A percentile compares a stretch with the other conserved stretches of the same genome.
These are phyloP conservation scores for Chamaenerion angustifolium DNA, from an alignment of 345 rosid species.

Conservation along the genomic window DNA sequence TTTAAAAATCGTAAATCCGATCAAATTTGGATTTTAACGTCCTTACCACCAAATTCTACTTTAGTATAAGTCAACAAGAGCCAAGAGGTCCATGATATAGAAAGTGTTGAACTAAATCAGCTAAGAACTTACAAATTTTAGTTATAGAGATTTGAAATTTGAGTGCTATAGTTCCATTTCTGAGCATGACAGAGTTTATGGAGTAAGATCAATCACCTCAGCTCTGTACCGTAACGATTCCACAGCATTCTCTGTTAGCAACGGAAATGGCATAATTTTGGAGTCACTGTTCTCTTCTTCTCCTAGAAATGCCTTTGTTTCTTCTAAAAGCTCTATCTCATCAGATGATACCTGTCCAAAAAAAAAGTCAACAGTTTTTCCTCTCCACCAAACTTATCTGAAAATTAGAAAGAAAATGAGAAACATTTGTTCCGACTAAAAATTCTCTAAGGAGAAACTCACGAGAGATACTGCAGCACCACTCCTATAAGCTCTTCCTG, in stretches of 20 bases:
- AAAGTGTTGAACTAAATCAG: no score
- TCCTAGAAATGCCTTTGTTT: slow-evolving; percentile 53
- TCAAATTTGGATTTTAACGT: no score
- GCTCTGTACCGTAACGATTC: slow-evolving; percentile 86
- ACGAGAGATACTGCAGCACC: slow-evolving; percentile 73
- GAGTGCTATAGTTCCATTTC: no score
- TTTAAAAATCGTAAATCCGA: no score
- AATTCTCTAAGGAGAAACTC: slow-evolving; percentile 16
- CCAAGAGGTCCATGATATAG: no score
- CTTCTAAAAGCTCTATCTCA: slow-evolving; percentile 73
- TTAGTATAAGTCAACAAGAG: no score
- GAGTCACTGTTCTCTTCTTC: slow-evolving; percentile 37
- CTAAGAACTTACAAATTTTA: no score
- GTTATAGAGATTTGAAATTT: no score
- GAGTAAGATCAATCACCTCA: slow-evolving; percentile 35
- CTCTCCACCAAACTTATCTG: no score
- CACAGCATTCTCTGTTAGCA: slow-evolving; percentile 62
- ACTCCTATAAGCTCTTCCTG: slow-evolving; percentile 74
- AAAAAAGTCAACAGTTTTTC: not conserved
- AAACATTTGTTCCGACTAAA: no score
- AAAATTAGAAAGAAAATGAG: no score
- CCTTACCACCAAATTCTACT: no score
- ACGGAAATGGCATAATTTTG: slow-evolving; percentile 47
- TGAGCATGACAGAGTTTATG: not conserved
- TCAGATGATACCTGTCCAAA: slow-evolving; percentile 55